Evolutionary conservation across 805 yeast genomes (phyloP).

Genomic region (Yamadazyma nakazawae): DNA sequence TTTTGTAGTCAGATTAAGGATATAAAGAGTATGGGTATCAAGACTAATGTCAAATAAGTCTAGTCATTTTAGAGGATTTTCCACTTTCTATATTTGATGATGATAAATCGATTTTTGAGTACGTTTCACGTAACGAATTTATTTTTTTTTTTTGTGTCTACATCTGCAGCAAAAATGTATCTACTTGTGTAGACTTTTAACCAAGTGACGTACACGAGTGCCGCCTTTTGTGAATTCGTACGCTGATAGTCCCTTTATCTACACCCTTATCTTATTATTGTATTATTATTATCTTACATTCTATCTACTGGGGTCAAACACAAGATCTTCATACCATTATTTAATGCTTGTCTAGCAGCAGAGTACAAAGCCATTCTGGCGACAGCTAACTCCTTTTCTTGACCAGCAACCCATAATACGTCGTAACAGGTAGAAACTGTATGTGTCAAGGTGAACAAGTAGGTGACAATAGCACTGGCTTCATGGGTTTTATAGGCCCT

Average conservation of each 20-base stretch:
- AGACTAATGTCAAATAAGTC: too few relatives aligned
- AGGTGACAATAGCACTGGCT: slow-evolving; percentile 93
- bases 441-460: slow-evolving; percentile 87
- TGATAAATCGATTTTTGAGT: too few relatives aligned
- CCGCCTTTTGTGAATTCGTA: too few relatives aligned
- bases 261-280: background rate
- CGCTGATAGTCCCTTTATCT: too few relatives aligned
- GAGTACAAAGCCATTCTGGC: slow-evolving; percentile 92
- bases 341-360: slow-evolving; percentile 83
- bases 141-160: too few relatives aligned
- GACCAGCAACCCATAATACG: slow-evolving; percentile 95
- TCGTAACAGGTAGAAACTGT: slow-evolving; percentile 96
- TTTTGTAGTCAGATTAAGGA: too few relatives aligned
- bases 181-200: too few relatives aligned
- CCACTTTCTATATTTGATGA: too few relatives aligned
- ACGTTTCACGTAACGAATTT: too few relatives aligned
- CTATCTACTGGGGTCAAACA: slow-evolving; percentile 98
- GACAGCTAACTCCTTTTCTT: slow-evolving; percentile 75
- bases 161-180: too few relatives aligned
- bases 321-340: slow-evolving; percentile 83
- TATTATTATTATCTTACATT: slow-evolving; percentile 53
- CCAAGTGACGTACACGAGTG: too few relatives aligned
- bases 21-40: background rate
- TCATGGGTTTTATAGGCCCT: slow-evolving; percentile 81
- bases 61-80: too few relatives aligned